Conservation (phyloP, 805 yeast species). For the Cyberlindnera mrakii region DNA sequence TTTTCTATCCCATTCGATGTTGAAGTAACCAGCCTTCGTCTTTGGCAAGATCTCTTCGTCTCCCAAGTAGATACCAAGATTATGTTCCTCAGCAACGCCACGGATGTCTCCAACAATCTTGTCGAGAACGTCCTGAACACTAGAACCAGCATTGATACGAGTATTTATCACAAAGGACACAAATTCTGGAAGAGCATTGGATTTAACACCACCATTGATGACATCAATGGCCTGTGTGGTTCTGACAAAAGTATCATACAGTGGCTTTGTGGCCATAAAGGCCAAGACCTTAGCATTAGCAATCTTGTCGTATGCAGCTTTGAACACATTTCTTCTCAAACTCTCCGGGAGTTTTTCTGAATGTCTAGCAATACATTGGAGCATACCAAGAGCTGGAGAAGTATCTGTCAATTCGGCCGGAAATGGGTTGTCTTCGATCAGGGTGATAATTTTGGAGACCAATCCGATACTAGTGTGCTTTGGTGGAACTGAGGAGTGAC, state of each 20-base stretch:
- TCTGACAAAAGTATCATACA: slow-evolving; percentile 12
- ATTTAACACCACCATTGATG: slow-evolving; percentile 66
- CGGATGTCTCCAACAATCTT: slow-evolving; percentile 13
- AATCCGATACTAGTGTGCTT: slow-evolving; percentile 72
- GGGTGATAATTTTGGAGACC: slow-evolving; percentile 44
- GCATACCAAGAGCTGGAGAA: slow-evolving; percentile 49
- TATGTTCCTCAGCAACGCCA: slow-evolving; percentile 16
- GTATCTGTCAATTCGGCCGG: slow-evolving; percentile 35
- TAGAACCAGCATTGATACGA: slow-evolving; percentile 54
- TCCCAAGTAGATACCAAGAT: slow-evolving; percentile 15
- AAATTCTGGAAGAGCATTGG: slow-evolving; percentile 69
- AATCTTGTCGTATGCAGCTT: slow-evolving; percentile 27
- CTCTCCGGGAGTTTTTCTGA: slow-evolving; percentile 20
- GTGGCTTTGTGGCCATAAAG: slow-evolving; percentile 11
- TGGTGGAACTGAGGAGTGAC: slow-evolving; percentile 70
- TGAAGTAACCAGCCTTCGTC: slow-evolving; percentile 26
- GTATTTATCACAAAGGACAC: slow-evolving; percentile 48
- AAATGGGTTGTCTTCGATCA: slow-evolving; percentile 51
- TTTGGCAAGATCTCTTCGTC: slow-evolving; percentile 9
- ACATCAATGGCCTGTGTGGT: slow-evolving; percentile 23
- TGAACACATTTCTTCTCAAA: slow-evolving; percentile 28
- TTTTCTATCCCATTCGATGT: slow-evolving; percentile 14
- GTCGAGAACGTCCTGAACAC: slow-evolving; percentile 32
- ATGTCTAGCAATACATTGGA: slow-evolving; percentile 59
- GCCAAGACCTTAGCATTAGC: slow-evolving; percentile 33